Conservation (phyloP, 2,329 filamentous ascomycete genomes). For the Diaporthe humulicola region DNA sequence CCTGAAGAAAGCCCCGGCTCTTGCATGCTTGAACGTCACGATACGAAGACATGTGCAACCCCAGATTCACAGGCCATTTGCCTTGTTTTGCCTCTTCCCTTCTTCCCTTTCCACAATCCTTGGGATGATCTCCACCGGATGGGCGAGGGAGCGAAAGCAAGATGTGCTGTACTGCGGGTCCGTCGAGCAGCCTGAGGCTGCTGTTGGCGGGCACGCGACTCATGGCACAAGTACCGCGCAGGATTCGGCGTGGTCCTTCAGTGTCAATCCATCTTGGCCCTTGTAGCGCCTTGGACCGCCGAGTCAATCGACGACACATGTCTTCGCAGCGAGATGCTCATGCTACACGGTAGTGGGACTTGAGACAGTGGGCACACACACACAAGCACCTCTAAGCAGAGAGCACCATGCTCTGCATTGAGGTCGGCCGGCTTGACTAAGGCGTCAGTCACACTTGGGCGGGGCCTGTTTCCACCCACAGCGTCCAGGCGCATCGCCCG, state of each 20-base stretch:
- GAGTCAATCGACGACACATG: slow-evolving; percentile 15
- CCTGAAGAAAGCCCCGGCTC: neutral
- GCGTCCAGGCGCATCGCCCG: neutral
- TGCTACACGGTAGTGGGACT: neutral
- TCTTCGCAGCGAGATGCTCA: neutral
- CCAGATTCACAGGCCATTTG: neutral
- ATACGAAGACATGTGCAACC: slow-evolving; percentile 25
- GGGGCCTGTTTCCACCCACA: slow-evolving; percentile 9
- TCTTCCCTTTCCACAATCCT: neutral
- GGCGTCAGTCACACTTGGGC: slow-evolving; percentile 6
- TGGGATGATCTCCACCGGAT: slow-evolving; percentile 9
- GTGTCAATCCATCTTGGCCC: slow-evolving; percentile 10
- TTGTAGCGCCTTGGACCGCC: neutral
- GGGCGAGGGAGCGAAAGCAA: slow-evolving; percentile 14
- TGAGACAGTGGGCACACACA: neutral
- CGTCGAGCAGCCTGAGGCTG: neutral
- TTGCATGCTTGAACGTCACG: neutral
- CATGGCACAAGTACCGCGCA: slow-evolving; percentile 10
- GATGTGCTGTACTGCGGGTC: slow-evolving; percentile 2
- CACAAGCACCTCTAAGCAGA: neutral
- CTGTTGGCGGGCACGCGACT: slow-evolving; percentile 17
- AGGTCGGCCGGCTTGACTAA: slow-evolving; percentile 5
- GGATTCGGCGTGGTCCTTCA: slow-evolving; percentile 1
- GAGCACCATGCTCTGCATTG: too few species aligned
- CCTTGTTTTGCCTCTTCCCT: neutral